These are phyloP conservation scores for Yamadazyma oceani DNA, from an alignment of 1,139 yeast genomes.

Conservation along the genomic window DNA sequence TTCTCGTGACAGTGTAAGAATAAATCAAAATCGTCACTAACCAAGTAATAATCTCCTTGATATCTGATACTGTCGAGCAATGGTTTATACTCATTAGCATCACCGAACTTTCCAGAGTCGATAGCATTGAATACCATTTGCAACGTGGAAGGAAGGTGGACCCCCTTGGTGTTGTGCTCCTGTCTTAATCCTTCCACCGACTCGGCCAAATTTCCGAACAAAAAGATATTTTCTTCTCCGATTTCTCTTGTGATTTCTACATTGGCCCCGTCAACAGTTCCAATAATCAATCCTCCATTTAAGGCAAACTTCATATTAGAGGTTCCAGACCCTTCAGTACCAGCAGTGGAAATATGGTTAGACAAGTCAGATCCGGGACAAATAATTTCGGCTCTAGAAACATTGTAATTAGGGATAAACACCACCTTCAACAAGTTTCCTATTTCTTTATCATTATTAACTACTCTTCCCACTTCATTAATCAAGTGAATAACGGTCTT, in stretches of 20 bases:
- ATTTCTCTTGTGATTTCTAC: constrained; percentile 93
- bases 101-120: constrained; percentile 71
- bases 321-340: constrained; percentile 96
- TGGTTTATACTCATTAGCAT: constrained; percentile 63
- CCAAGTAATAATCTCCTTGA: constrained; percentile 86
- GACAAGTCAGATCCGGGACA: constrained; percentile 89
- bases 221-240: constrained; percentile 89
- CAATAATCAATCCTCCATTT: constrained; percentile 91
- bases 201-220: constrained; percentile 89
- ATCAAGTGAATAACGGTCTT: constrained; percentile 84
- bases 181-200: constrained; percentile 84
- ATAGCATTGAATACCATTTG: constrained; percentile 65
- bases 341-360: constrained; percentile 97
- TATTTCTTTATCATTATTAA: constrained; percentile 74
- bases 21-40: constrained; percentile 84
- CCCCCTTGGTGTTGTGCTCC: constrained; percentile 63
- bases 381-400: constrained; percentile 89
- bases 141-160: constrained; percentile 56
- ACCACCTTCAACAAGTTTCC: constrained; percentile 80
- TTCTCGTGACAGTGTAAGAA: constrained; percentile 78
- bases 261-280: constrained; percentile 97
- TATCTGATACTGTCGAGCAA: constrained; percentile 66
- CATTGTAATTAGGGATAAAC: constrained; percentile 89
- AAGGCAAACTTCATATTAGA: constrained; percentile 94
- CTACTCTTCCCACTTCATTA: constrained; percentile 76